A percentile compares a stretch with the other conserved stretches of the same genome.
phyloP scores from a whole-genome alignment of 2,329 filamentous ascomycete genomes.

The Ascochyta clinopodiicola region DNA sequence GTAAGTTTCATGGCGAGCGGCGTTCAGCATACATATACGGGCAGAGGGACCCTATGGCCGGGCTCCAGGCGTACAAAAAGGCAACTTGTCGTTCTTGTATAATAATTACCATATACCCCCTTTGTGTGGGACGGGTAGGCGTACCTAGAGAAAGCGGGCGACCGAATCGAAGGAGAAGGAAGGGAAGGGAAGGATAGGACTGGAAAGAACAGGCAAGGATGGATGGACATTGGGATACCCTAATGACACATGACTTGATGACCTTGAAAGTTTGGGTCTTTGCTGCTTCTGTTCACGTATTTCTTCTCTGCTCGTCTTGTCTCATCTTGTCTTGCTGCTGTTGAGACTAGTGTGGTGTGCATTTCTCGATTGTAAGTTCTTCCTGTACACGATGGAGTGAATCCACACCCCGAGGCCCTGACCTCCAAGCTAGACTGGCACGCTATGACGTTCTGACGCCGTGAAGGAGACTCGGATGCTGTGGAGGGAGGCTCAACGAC shows the following conservation, averaged over 20 bases:
- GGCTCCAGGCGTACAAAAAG: constrained; percentile 16
- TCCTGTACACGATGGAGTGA: no score
- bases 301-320: background rate
- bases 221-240: constrained; percentile 1
- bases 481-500: no score
- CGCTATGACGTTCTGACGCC: no score
- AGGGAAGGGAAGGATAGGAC: background rate
- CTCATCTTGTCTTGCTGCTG: background rate
- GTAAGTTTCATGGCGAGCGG: constrained; percentile 2
- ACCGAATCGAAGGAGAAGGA: background rate
- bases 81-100: constrained; percentile 14
- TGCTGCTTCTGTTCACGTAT: background rate
- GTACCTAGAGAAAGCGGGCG: no score
- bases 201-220: background rate
- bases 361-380: no score
- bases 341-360: background rate
- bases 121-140: constrained; percentile 4
- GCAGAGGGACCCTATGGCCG: background rate
- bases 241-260: constrained; percentile 18
- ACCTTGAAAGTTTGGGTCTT: background rate
- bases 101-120: constrained; percentile 22
- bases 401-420: no score
- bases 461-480: no score
- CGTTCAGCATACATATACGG: constrained; percentile 13
- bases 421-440: no score